Base-by-base conservation (phyloP, 129 eudicot genomes). In the carrot (Daucus carota) region DNA sequence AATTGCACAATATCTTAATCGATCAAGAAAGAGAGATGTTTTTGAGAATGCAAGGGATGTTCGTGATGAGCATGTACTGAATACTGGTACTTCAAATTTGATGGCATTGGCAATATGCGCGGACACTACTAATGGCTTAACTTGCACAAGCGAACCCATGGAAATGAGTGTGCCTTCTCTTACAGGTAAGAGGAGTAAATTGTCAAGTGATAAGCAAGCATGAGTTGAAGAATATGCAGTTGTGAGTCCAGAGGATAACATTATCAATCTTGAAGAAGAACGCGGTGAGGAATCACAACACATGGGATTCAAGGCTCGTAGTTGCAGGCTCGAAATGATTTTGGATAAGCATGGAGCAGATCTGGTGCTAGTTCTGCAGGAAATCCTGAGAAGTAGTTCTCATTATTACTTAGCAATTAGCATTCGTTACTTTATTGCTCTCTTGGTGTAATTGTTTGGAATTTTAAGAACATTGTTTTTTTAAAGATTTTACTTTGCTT, bases 321-420 rank as follows among this genome's bases (percentile, higher is more conserved):
- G 63, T 6, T 62, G 42, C 40, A 76, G 68, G 73, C 73, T 76
- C 44, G 79, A 76, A 67, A 65, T 18, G n/a, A 5, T 62, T 26
- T 52, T 65, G 0, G 44, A 52, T 29, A 8, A 18, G 73, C 1
- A 63, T 16, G 65, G 42, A 43, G 43, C 73, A 76, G 18, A 32
- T 72, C 62, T 54, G 13, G 28, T 54, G 28, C 63, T 54, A 54
- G 29, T n/a, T 54, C 29, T 8, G n/a, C 12, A 22, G 14, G 63
- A 54, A 22, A 22, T 57, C 65, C 6, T 1, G 65, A 57, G 10
- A n/a, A n/a, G 31, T 24, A 57, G 31, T 57, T 57, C 14, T 9
- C n/a, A 57, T 15, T 57, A 24, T 9, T n/a, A 24, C 65, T 50
- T 18, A 6, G 11, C 11, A 20, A n/a, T 57, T n/a, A 9, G 15